phyloP scores from a whole-genome alignment of 2,329 filamentous ascomycete genomes.

The Colletotrichum sidae region DNA sequence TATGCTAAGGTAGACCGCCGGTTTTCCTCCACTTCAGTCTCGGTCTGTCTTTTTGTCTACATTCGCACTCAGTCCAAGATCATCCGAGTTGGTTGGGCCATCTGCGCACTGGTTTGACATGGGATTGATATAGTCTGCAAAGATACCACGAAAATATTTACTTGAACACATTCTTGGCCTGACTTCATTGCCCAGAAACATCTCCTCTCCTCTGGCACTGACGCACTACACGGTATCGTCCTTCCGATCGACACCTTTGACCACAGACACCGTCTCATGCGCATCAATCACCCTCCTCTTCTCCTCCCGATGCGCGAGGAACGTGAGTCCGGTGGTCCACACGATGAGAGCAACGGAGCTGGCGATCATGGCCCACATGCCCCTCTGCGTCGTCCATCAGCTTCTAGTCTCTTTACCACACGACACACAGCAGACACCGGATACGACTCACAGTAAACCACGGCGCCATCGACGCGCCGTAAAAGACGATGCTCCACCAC shows the following conservation, averaged over 20 bases:
- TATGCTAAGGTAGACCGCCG: too few species aligned
- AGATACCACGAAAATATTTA: too few species aligned
- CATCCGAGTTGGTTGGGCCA: too few species aligned
- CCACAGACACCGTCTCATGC: conserved; percentile 15
- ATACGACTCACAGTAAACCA: conserved; percentile 67
- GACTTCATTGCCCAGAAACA: too few species aligned
- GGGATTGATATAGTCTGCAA: too few species aligned
- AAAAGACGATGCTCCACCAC: conserved; percentile 81
- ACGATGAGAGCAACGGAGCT: conserved; percentile 67
- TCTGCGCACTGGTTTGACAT: too few species aligned
- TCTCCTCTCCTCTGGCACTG: not conserved
- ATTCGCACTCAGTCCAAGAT: too few species aligned
- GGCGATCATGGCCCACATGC: conserved; percentile 82
- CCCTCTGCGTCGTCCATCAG: conserved; percentile 53
- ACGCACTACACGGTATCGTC: conserved; percentile 25
- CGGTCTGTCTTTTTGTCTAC: too few species aligned
- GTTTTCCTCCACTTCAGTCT: too few species aligned
- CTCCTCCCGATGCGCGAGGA: conserved; percentile 46
- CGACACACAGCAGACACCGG: conserved; percentile 14
- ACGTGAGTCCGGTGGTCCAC: conserved; percentile 68
- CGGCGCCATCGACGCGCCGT: conserved; percentile 74
- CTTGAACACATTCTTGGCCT: too few species aligned
- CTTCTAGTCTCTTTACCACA: not conserved
- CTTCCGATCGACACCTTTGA: conserved; percentile 16
- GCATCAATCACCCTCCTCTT: conserved; percentile 26